phyloP scores from a whole-genome alignment of 257 asterid species.

The Coffea canephora region DNA sequence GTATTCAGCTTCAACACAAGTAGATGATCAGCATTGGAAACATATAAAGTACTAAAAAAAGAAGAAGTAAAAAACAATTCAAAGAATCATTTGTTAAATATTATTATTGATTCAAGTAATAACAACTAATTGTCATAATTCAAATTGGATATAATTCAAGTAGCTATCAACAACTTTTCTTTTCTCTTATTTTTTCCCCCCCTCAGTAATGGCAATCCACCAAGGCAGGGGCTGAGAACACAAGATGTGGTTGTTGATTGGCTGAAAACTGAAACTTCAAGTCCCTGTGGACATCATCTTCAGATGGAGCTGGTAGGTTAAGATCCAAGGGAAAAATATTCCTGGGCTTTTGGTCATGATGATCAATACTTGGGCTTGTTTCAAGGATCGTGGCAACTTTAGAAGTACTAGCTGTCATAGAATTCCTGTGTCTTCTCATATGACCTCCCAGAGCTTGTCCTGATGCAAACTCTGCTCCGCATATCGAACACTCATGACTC shows the following conservation, averaged over 20 bases:
- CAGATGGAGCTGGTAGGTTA: constrained; percentile 73
- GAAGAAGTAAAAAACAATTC: constrained; percentile 15
- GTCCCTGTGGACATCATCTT: constrained; percentile 38
- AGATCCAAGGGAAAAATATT: constrained; percentile 58
- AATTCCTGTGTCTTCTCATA: constrained; percentile 75
- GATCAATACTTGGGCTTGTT: constrained; percentile 14
- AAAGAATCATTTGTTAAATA: constrained; percentile 19
- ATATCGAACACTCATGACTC: constrained; percentile 74
- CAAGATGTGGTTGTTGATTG: constrained; percentile 35
- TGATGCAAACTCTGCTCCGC: constrained; percentile 75
- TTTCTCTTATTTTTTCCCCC: not conserved
- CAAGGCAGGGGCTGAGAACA: constrained; percentile 55
- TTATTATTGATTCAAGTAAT: constrained; percentile 12
- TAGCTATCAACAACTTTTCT: constrained; percentile 32
- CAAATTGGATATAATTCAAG: not conserved
- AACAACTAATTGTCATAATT: constrained; percentile 6
- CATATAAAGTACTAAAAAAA: not conserved
- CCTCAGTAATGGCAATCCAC: constrained; percentile 69
- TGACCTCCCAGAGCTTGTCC: constrained; percentile 97
- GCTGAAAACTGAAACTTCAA: constrained; percentile 29
- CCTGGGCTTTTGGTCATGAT: constrained; percentile 31
- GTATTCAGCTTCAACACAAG: constrained; percentile 41
- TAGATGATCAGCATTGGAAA: constrained; percentile 27
- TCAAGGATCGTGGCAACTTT: constrained; percentile 14
- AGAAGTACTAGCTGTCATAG: constrained; percentile 13